Base-by-base conservation (phyloP, 305 asterid genomes). In the Galium porrigens region DNA sequence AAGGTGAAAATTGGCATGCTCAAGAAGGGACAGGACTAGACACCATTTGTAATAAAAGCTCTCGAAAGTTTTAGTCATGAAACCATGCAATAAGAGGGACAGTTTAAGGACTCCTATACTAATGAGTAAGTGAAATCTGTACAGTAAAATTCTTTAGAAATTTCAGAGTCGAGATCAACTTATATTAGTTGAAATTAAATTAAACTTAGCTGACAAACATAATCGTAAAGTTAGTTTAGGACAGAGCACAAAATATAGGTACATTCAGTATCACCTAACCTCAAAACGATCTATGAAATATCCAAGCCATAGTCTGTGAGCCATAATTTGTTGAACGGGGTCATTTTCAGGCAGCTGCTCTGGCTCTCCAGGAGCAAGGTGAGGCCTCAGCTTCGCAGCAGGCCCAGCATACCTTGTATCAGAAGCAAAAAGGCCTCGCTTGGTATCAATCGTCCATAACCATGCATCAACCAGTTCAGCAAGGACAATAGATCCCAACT, bases 401-500 rank as follows among this genome's bases (percentile, higher is more conserved):
- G 99, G 99, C 70, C 99, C 97, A 58, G 81, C 81, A 74, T 72
- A 88, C 77, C 86, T 79, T 61, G 74, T 54, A 32, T 88, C 95
- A 57, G 96, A 94, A 70, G 99, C 96, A 80, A 94, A 94, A 77
- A 94, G 85, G 67, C 99, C 99, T 73, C 95, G 81, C 81, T 84
- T 94, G 32, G 99, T 94, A 81, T 94, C 99, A 68, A 94, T 79
- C 51, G 97, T 87, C 99, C 99, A 94, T 69, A 94, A 78, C 99
- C 99, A 94, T 69, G 99, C 96, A 82, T 94, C 99, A 72, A 94
- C 97, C 73, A 94, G 96, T 78, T 94, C 99, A 68, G 97, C 85
- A 74, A 94, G 99, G 77, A 94, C 94, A 59, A 88, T 82, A 63
- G 99, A 81, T 67, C 99, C 95, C 88, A 88, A 76, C 75, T 85